Base-by-base conservation (phyloP, 2,329 filamentous ascomycete genomes). In the Mollisia scopiformis region DNA sequence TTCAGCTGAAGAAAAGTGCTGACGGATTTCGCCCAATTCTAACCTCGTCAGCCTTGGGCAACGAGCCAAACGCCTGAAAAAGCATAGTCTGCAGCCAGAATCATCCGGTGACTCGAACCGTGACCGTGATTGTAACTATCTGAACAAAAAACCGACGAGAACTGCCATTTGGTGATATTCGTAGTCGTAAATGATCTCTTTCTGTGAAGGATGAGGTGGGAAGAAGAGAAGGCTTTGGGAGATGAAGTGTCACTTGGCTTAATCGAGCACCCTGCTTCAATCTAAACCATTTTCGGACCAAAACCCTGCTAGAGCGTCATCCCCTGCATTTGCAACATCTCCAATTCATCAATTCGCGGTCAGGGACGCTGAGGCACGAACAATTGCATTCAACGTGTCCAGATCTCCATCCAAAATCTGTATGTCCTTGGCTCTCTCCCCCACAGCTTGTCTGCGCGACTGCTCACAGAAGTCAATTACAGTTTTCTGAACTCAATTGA, bases 301-400 rank as follows among this genome's bases (percentile, higher is more conserved):
- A 13, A 35, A 14, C 33, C 55, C 55, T 46, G 33, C 55, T 51
- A 57, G n/a, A 52, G 23, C 53, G 37, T 49, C 50, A 49, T 50
- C 31, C 52, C 55, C 55, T 51, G 49, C 35, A 52, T n/a, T 56
- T 35, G 49, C 50, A 53, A 58, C 37, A 56, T 58, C 31, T 43
- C 51, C 25, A 47, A 39, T 55, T 50, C 55, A 31, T 55, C 52
- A 30, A 35, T 30, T 27, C 13, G 41, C 50, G 30, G 21, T 50
- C n/a, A 56, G 47, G 39, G 19, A 53, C 35, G 31, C 10, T 6
- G n/a, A 46, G 23, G 28, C 47, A 33, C 27, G 21, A 16, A 51
- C 52, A 39, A 37, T 46, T 39, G 31, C 50, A 47, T 59, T 49
- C 57, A 63, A 66, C 63, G 63, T 66, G 63, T 66, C 63, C 57